Evolutionary conservation across 192 early-diverging fungal species (phyloP).

Genomic region (Backusella westeae): DNA sequence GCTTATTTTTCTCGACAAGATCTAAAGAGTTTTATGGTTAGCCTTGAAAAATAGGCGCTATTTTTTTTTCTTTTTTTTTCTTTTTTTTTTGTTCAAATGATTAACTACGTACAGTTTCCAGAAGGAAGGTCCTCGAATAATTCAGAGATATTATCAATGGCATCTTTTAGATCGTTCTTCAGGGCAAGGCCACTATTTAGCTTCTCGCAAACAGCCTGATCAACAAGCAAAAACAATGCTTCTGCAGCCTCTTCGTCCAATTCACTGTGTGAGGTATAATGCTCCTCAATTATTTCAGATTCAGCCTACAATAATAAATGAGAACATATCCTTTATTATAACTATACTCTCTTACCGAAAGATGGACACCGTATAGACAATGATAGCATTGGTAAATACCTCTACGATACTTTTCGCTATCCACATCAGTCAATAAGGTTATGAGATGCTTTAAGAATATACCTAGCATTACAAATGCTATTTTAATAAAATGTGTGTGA

Average conservation of each 20-base stretch:
- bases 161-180: constrained; percentile 59
- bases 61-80: background rate
- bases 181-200: constrained; percentile 37
- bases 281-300: constrained; percentile 48
- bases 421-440: constrained; percentile 35
- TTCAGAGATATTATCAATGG: constrained; percentile 53
- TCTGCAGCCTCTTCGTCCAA: constrained; percentile 56
- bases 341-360: constrained; percentile 44
- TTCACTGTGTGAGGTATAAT: constrained; percentile 41
- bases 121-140: constrained; percentile 48
- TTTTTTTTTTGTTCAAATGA: background rate
- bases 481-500: background rate
- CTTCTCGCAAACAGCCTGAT: constrained; percentile 39
- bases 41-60: background rate
- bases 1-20: background rate
- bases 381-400: constrained; percentile 66
- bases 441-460: constrained; percentile 46
- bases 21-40: background rate
- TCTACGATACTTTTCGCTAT: constrained; percentile 38
- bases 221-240: constrained; percentile 50
- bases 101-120: constrained; percentile 39
- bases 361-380: constrained; percentile 59
- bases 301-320: constrained; percentile 38
- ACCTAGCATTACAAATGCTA: constrained; percentile 26
- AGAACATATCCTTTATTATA: background rate